A percentile compares a stretch with the other conserved stretches of the same genome.
These are phyloP conservation scores for Acer negundo DNA, from an alignment of 345 rosid genomes.

Conservation along the genomic window DNA sequence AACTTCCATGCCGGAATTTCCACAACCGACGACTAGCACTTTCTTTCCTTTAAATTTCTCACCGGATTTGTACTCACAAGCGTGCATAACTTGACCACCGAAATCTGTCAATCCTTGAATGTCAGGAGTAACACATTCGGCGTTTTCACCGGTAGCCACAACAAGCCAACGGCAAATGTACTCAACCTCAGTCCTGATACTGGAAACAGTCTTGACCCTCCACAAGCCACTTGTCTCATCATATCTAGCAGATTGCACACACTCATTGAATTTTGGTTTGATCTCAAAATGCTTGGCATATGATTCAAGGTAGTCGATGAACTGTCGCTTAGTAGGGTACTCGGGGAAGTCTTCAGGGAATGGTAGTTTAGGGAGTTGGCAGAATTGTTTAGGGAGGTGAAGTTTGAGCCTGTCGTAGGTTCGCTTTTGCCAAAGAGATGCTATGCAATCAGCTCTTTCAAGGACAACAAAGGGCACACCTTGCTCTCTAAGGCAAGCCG, in stretches of 20 bases:
- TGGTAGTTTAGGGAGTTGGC: conserved; percentile 76
- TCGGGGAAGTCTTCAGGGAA: conserved; percentile 78
- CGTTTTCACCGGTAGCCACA: conserved; percentile 96
- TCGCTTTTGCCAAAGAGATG: conserved; percentile 79
- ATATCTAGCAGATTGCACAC: conserved; percentile 76
- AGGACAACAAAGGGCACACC: conserved; percentile 73
- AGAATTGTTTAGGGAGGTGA: conserved; percentile 82
- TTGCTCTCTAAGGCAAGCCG: conserved; percentile 74
- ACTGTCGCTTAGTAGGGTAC: conserved; percentile 70
- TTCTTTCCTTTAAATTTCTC: conserved; percentile 60
- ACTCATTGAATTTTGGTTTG: conserved; percentile 78
- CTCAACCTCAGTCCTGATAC: conserved; percentile 55
- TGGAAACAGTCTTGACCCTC: conserved; percentile 67
- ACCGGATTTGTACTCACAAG: conserved; percentile 78
- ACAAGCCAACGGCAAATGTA: conserved; percentile 93
- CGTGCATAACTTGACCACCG: conserved; percentile 72
- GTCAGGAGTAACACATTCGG: conserved; percentile 74
- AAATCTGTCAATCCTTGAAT: conserved; percentile 71
- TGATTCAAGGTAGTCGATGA: conserved; percentile 70
- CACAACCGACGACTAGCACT: conserved; percentile 89
- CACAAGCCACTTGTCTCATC: conserved; percentile 82
- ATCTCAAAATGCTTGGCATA: conserved; percentile 65
- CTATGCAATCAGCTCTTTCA: conserved; percentile 82
- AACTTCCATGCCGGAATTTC: conserved; percentile 97
- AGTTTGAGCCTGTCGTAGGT: conserved; percentile 86